Percentiles rank a stretch among this genome's conserved stretches.
These are phyloP conservation scores for Candida smagusa DNA, from an alignment of 1,139 yeast genomes.

Conservation along the genomic window DNA sequence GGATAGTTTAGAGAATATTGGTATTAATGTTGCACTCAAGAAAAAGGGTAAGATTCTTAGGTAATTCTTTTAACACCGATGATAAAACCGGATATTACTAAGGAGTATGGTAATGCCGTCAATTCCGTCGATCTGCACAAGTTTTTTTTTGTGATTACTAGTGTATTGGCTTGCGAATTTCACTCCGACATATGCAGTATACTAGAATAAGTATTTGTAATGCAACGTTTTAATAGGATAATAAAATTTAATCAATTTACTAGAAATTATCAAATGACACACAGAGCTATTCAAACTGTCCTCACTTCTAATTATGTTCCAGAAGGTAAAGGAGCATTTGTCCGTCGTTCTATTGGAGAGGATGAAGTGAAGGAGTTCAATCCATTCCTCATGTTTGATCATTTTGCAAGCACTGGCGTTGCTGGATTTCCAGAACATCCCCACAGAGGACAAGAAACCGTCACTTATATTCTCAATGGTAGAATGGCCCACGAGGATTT, in stretches of 20 bases:
- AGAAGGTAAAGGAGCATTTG: slow-evolving; percentile 87
- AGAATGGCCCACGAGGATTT: slow-evolving; percentile 88
- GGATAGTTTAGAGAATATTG: slow-evolving; percentile 59
- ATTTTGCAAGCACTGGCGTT: slow-evolving; percentile 50
- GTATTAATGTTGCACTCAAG: slow-evolving; percentile 38
- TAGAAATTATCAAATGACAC: neutral
- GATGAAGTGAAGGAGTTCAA: slow-evolving; percentile 54
- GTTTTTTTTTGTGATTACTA: too few relatives aligned
- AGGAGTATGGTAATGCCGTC: too few relatives aligned
- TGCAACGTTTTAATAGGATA: neutral
- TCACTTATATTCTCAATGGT: slow-evolving; percentile 71
- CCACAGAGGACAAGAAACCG: slow-evolving; percentile 87
- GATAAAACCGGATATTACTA: neutral
- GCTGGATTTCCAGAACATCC: slow-evolving; percentile 88
- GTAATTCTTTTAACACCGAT: neutral
- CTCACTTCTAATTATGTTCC: slow-evolving; percentile 69
- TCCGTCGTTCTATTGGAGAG: slow-evolving; percentile 77
- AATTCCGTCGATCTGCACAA: too few relatives aligned
- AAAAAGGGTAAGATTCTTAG: slow-evolving; percentile 21
- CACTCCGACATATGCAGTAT: neutral
- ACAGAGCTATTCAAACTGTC: neutral
- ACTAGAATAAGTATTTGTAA: neutral
- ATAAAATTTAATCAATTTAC: neutral
- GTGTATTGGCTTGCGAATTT: too few relatives aligned
- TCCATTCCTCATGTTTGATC: slow-evolving; percentile 84